Conservation (phyloP, 2,329 filamentous ascomycete genomes). For the Diaporthe eres region DNA sequence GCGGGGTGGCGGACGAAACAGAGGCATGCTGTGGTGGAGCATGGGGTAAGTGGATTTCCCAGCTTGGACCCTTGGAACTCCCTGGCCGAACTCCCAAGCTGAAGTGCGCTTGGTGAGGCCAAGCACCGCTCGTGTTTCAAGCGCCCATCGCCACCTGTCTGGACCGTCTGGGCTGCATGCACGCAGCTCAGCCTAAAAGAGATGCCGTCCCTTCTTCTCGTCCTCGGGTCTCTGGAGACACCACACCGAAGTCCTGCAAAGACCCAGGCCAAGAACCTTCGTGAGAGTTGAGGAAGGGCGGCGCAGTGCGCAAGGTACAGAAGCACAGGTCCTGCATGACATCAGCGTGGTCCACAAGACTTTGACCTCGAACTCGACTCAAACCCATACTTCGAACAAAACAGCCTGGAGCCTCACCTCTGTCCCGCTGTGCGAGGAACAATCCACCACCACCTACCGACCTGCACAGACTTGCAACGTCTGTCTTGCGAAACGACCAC, state of each 20-base stretch:
- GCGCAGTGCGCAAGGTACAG: conserved; percentile 22
- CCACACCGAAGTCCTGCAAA: not conserved
- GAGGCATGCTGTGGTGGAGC: not conserved
- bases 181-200: not conserved
- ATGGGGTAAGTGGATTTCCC: conserved; percentile 1
- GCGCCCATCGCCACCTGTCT: conserved; percentile 26
- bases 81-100: conserved; percentile 1
- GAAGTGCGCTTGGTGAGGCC: conserved; percentile 22
- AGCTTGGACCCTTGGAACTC: conserved; percentile 17
- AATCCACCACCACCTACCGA: not conserved
- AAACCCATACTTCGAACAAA: not conserved
- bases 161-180: conserved; percentile 2
- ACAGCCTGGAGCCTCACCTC: not conserved
- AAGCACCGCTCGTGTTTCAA: conserved; percentile 22
- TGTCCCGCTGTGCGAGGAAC: conserved; percentile 23
- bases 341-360: conserved; percentile 14
- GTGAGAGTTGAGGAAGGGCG: conserved; percentile 26
- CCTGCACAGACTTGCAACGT: not conserved
- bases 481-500: not conserved
- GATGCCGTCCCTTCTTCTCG: conserved; percentile 1
- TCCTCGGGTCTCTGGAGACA: not conserved
- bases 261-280: not conserved
- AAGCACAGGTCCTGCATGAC: conserved; percentile 15
- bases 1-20: conserved; percentile 4
- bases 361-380: not conserved